These are phyloP conservation scores for Cutaneotrichosporon sp. DNA, from an alignment of 1,284 basidiomycete species.

Conservation along the genomic window DNA sequence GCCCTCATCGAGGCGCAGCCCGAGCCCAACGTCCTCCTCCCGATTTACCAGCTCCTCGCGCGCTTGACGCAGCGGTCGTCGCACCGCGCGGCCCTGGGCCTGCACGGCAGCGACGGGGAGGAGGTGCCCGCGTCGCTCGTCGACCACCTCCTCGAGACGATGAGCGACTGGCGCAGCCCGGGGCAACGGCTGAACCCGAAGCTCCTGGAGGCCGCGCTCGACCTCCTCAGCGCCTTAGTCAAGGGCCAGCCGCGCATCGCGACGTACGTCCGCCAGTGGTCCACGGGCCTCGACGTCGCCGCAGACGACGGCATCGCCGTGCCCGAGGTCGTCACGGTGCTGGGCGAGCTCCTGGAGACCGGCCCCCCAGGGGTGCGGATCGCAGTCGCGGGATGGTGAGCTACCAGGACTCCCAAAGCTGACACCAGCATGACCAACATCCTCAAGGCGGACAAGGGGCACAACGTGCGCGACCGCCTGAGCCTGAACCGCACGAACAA, in stretches of 20 bases:
- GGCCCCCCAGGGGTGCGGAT: constrained; percentile 43
- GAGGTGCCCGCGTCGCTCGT: constrained; percentile 31
- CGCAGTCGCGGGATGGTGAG: constrained; percentile 48
- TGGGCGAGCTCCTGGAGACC: constrained; percentile 36
- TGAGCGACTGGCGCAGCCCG: constrained; percentile 27
- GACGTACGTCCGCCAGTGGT: constrained; percentile 28
- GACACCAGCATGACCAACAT: constrained; percentile 42
- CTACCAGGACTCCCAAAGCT: background rate
- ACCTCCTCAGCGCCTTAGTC: constrained; percentile 67
- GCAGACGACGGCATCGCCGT: constrained; percentile 12
- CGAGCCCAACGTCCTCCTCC: constrained; percentile 53
- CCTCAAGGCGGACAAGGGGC: constrained; percentile 40
- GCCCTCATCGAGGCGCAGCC: constrained; percentile 28
- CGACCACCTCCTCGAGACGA: constrained; percentile 33
- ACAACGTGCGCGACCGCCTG: constrained; percentile 22
- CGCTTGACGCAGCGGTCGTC: constrained; percentile 61
- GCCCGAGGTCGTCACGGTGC: constrained; percentile 24
- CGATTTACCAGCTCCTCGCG: constrained; percentile 60
- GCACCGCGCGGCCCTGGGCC: constrained; percentile 61
- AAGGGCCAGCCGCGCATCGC: constrained; percentile 61
- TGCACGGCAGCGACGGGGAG: background rate
- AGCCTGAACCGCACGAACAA: constrained; percentile 18
- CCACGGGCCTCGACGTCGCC: constrained; percentile 10
- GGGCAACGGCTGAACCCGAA: constrained; percentile 53
- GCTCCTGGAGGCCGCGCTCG: constrained; percentile 69